Evolutionary conservation across 2,329 filamentous ascomycete species (phyloP), one percentile per base, ranked within the genome.

Genomic region (Alternaria alternata): DNA sequence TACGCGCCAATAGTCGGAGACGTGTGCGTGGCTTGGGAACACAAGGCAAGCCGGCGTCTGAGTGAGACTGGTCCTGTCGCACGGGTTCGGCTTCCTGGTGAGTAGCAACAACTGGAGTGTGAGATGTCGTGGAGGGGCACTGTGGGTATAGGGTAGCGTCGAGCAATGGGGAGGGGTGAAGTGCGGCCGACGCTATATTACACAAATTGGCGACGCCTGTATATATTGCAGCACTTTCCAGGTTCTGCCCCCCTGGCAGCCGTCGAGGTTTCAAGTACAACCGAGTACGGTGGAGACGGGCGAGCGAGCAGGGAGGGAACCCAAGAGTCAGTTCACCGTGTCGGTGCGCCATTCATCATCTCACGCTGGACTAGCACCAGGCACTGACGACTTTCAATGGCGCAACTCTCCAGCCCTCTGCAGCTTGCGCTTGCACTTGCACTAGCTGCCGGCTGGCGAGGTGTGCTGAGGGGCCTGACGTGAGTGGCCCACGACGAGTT

Each of bases 21-120:
- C 32, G 32, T 36, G 32, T 36, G 32, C 32, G 65, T 62, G 65
- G 71, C 65, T 57, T 63, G 61, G 68, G 51, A 55, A 56, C 61
- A 68, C 59, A 41, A 61, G 64, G 63, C 57, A 64, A 54, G 51
- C 46, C 39, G 54, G 36, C 54, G 56, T 39, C n/a, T 57, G 61
- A 55, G 67, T 70, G 69, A 72, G 69, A 70, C 62, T 64, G 39
- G 63, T 54, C 60, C 57, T 68, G 32, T 36, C 32, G 14, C 32
- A 36, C 60, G 54, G 64, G 22, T 47, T 63, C 49, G 51, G 61
- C 39, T 24, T 42, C 2, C 5, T 42, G 11, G 39, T 7, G 7
- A 34, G 49, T 28, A 42, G 54, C 42, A 24, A 47, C 54, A 57
- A 51, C 20, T 51, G 28, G 46, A 39, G 44, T 43, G 43, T 46